These are phyloP conservation scores for Calonectria pseudoreteaudii DNA, from an alignment of 2,329 filamentous ascomycete genomes.

Conservation along the genomic window DNA sequence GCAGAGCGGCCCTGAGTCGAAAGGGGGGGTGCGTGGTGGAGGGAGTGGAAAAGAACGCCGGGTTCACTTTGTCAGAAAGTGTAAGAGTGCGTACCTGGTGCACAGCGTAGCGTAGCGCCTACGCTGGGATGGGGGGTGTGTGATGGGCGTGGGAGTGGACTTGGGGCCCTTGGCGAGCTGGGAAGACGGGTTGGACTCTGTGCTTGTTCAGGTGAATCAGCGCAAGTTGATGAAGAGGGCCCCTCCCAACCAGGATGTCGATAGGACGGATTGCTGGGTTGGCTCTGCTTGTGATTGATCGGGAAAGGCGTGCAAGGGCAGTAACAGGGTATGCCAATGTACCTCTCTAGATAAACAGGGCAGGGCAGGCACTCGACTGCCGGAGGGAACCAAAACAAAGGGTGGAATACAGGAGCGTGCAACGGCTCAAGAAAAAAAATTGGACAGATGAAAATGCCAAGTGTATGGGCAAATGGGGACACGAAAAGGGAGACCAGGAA, in stretches of 20 bases:
- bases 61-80: conserved; percentile 9
- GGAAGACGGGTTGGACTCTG: conserved; percentile 19
- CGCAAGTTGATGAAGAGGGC: conserved; percentile 34
- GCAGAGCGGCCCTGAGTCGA: not conserved
- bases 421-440: not conserved
- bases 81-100: conserved; percentile 12
- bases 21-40: conserved; percentile 2
- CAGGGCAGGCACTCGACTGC: conserved; percentile 10
- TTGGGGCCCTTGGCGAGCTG: conserved; percentile 30
- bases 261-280: conserved; percentile 16
- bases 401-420: not conserved
- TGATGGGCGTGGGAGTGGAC: conserved; percentile 6
- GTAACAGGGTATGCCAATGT: conserved; percentile 12
- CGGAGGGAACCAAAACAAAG: conserved; percentile 12
- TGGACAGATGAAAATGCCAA: not conserved
- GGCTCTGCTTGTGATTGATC: conserved; percentile 22
- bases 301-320: conserved; percentile 22
- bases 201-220: conserved; percentile 26
- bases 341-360: not conserved
- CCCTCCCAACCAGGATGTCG: conserved; percentile 14
- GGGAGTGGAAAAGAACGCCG: not conserved
- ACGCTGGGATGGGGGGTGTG: conserved; percentile 11
- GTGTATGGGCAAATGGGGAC: conserved; percentile 6
- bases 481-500: not conserved
- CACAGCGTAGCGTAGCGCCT: conserved; percentile 6